A percentile compares a stretch with the other conserved stretches of the same genome.
Conservation (phyloP, 345 rosid species). For the Brassica incana region DNA sequence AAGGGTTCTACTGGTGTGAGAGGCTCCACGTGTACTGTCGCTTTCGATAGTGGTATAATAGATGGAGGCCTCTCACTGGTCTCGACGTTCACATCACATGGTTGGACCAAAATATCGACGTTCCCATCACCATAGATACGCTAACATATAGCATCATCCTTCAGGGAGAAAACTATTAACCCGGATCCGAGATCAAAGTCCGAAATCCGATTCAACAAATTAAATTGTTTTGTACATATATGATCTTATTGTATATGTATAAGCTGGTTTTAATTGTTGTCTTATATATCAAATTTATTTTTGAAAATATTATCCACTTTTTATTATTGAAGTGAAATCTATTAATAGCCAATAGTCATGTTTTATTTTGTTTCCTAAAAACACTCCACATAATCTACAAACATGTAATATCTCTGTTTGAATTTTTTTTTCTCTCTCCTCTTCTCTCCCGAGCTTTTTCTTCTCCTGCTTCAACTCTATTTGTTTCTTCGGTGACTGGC, state of each 20-base stretch:
- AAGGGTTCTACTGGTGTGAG: constrained; percentile 16
- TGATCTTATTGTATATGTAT: neutral
- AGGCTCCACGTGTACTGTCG: constrained; percentile 30
- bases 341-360: no score
- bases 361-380: no score
- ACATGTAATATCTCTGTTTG: no score
- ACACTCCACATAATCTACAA: no score
- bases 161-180: neutral
- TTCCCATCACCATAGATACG: constrained; percentile 17
- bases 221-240: neutral
- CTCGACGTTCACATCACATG: neutral
- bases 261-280: no score
- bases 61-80: constrained; percentile 28
- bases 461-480: no score
- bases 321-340: no score
- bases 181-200: neutral
- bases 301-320: no score
- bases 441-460: no score
- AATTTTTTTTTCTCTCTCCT: no score
- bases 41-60: constrained; percentile 28
- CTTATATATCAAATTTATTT: neutral
- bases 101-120: constrained; percentile 17
- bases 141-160: neutral
- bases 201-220: neutral
- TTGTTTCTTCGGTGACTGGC: no score